Conservation (phyloP, 2,329 filamentous ascomycete species). For the Monilinia laxa region DNA sequence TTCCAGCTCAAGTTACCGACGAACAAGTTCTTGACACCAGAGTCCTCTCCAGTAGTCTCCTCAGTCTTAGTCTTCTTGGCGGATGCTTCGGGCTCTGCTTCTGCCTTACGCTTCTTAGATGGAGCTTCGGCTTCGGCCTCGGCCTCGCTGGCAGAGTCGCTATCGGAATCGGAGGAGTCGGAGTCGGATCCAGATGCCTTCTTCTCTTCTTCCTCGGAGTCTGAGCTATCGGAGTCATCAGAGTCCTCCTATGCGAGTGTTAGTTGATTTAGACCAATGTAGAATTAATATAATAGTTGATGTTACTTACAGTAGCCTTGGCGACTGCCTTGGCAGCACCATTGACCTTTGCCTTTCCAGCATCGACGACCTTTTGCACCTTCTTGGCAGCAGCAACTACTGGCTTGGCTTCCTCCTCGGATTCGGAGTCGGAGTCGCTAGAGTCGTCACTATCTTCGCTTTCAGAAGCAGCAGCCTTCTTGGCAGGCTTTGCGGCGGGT, state of each 20-base stretch:
- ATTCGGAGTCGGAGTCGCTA: conserved; percentile 35
- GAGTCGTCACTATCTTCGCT: conserved; percentile 36
- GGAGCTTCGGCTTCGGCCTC: conserved; percentile 41
- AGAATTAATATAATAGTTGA: not conserved
- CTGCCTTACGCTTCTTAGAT: conserved; percentile 61
- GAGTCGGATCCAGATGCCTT: conserved; percentile 29
- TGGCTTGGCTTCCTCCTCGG: conserved; percentile 32
- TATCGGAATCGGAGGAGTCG: conserved; percentile 31
- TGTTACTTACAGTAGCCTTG: conserved; percentile 38
- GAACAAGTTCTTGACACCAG: conserved; percentile 62
- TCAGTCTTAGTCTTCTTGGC: conserved; percentile 56
- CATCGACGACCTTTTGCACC: conserved; percentile 34
- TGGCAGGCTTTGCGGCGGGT: conserved; percentile 23
- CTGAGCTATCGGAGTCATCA: conserved; percentile 21
- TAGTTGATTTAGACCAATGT: not conserved
- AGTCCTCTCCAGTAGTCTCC: conserved; percentile 41
- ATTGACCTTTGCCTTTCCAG: conserved; percentile 37
- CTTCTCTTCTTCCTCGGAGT: conserved; percentile 29
- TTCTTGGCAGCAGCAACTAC: conserved; percentile 33
- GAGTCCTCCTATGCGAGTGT: conserved; percentile 2
- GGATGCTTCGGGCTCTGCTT: conserved; percentile 45
- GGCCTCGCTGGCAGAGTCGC: conserved; percentile 27
- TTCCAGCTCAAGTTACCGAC: conserved; percentile 75
- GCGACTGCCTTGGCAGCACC: conserved; percentile 36
- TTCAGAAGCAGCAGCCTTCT: conserved; percentile 38